Evolutionary conservation across 2,329 filamentous ascomycete species (phyloP).

Genomic region (Bertia moriformis): DNA sequence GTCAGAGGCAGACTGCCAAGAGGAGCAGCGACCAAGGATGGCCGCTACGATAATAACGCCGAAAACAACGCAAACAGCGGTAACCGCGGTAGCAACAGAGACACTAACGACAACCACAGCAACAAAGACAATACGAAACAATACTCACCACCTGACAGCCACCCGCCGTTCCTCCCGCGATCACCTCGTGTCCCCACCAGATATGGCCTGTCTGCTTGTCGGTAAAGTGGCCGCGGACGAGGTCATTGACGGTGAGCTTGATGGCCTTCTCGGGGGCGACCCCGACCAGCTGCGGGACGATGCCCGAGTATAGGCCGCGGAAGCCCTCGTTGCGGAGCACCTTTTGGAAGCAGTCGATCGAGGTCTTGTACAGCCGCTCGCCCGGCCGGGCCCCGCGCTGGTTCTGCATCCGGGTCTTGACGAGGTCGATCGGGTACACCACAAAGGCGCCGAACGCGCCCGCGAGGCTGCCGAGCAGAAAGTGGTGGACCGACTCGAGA

Average conservation of each 20-base stretch:
- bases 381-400: conserved; percentile 73
- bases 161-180: conserved; percentile 80
- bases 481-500: conserved; percentile 75
- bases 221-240: conserved; percentile 65
- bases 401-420: conserved; percentile 98
- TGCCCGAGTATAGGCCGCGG: conserved; percentile 80
- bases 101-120: conserved; percentile 2
- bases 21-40: conserved; percentile 3
- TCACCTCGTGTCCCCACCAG: conserved; percentile 53
- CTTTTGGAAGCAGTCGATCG: conserved; percentile 84
- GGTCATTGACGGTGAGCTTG: conserved; percentile 94
- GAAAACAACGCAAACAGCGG: conserved; percentile 3
- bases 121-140: too few relatives aligned
- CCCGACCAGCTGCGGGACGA: conserved; percentile 86
- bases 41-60: conserved; percentile 4
- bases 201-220: conserved; percentile 64
- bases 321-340: conserved; percentile 87
- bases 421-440: conserved; percentile 96
- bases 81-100: not conserved
- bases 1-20: not conserved
- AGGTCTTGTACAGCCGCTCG: conserved; percentile 90
- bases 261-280: conserved; percentile 99
- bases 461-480: conserved; percentile 73
- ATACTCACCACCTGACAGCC: conserved; percentile 90
- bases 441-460: conserved; percentile 98